Conservation (phyloP, 2,329 filamentous ascomycete genomes). For the Macrophomina tecta region DNA sequence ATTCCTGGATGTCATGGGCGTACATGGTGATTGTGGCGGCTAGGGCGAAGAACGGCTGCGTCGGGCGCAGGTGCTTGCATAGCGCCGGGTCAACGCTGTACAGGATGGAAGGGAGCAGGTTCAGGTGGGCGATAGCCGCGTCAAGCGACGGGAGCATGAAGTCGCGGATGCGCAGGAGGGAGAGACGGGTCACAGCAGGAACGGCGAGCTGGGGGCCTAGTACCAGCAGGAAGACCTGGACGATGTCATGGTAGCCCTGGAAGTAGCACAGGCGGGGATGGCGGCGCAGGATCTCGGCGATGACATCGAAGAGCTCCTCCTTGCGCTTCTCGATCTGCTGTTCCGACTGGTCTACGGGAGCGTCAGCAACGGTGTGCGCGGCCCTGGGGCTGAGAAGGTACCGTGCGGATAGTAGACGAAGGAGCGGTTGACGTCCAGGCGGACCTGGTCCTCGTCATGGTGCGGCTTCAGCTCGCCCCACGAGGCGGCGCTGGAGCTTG, state of each 20-base stretch:
- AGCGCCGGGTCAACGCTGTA: constrained; percentile 73
- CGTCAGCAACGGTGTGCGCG: constrained; percentile 32
- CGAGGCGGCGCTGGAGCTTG: constrained; percentile 8
- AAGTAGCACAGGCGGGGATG: constrained; percentile 92
- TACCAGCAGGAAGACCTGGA: constrained; percentile 90
- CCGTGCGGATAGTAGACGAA: constrained; percentile 94
- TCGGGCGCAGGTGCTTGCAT: constrained; percentile 74
- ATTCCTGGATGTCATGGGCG: constrained; percentile 91
- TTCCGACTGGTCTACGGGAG: constrained; percentile 67
- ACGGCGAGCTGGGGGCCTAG: constrained; percentile 68
- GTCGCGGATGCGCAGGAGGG: constrained; percentile 87
- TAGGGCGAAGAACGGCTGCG: constrained; percentile 89
- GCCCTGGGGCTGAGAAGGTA: constrained; percentile 47
- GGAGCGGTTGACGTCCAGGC: constrained; percentile 91
- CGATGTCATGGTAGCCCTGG: constrained; percentile 98
- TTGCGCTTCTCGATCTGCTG: constrained; percentile 75
- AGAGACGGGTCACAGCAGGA: constrained; percentile 76
- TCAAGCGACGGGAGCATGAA: constrained; percentile 93
- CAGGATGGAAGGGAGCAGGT: constrained; percentile 83
- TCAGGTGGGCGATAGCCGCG: constrained; percentile 83
- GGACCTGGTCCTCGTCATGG: constrained; percentile 86
- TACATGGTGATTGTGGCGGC: constrained; percentile 95
- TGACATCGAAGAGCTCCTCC: constrained; percentile 77
- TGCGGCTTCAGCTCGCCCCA: constrained; percentile 76
- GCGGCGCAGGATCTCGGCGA: constrained; percentile 77